Evolutionary conservation across 2,329 filamentous ascomycete genomes (phyloP), one percentile per base, ranked within the genome.

Genomic region (Xylaria sp.): DNA sequence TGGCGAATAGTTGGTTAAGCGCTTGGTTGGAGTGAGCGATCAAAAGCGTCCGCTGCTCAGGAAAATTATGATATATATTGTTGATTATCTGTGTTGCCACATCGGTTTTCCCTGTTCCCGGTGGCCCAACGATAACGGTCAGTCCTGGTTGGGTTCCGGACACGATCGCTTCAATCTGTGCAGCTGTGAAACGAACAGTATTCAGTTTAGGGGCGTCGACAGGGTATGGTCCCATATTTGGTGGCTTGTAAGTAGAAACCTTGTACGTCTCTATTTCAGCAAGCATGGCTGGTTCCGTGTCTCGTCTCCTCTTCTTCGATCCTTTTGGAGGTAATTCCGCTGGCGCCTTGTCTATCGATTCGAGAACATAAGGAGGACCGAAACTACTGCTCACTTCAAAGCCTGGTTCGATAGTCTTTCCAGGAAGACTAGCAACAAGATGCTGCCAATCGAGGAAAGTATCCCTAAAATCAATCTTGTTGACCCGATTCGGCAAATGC

Each of bases 1-100:
- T 99, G 71, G 96, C 92, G 79, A 99, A 99, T 1, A 99, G 83
- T 75, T 99, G 95, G 73, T 99, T 99, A 9, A 99, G 82, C 2
- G 95, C 96, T 76, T 99, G 96, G 74, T 99, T 99, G 78, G 94
- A 98, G 76, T 99, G 95, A 4, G 95, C 95, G 67, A 99, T 88
- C 42, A 99, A 86, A 17, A 99, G 81, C 0, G 95, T 99, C 70
- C 92, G 90, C 76, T 99, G 93, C 67, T 89, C 84, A 7, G 95
- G 94, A 75, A 97, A 99, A 78, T 98, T 97, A 81, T 98, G 94
- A 74, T 99, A 99, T 70, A 99, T 91, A 76, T 98, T 97, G 80
- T 92, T 97, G 79, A 99, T 99, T 75, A 98, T 96, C 77, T 99
- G 95, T 4, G 94, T 97, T 50, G 93, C 94, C 56, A 99, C 95